Evolutionary conservation across 1,284 basidiomycete genomes (phyloP), one percentile per base, ranked within the genome.

Genomic region (Chalciporus piperatoides): DNA sequence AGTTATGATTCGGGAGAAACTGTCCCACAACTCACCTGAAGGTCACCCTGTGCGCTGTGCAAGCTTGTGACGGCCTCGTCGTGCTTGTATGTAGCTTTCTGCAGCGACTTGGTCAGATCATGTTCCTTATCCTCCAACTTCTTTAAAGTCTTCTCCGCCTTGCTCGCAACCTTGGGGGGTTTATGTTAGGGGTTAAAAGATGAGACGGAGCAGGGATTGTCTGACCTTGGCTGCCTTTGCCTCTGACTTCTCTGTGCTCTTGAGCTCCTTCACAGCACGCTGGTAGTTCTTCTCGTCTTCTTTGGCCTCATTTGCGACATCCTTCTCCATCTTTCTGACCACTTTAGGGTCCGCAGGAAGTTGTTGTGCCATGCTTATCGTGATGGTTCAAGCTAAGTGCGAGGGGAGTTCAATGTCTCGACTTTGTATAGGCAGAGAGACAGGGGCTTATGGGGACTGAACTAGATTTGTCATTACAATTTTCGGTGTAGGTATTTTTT

Each of bases 111-210:
- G 36, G 71, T 69, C n/a, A 71, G 66, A 35, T 68, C 68, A 45
- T 73, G 69, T 58, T 82, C 79, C 52, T 71, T 67, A 53, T 72
- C 71, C 51, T 75, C 70, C 42, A 75, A 63, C 59, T 78, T 80
- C 41, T 73, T 73, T 28, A 80, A 63, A 7, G 60, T 52, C 51
- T 70, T 70, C 42, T 73, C 70, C 1, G 77, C 76, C 52, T 78
- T 76, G 11, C 64, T 60, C 2, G 64, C 67, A 4, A 64, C 63
- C 81, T 82, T 54, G 37, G 24, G 41, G 25, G 14, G 12, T 21
- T 21, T 32, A 42, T 51, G 41, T 23, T 36, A 41, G 35, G 25
- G n/a, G 40, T 59, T 1, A 30, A 30, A 6, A 6, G 30, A 32
- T 21, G 6, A 3, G 19, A 8, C 30, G 14, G 25, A 19, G n/a